Evolutionary conservation across 2,329 filamentous ascomycete genomes (phyloP), one percentile per base, ranked within the genome.

Genomic region (Colletotrichum sp.): DNA sequence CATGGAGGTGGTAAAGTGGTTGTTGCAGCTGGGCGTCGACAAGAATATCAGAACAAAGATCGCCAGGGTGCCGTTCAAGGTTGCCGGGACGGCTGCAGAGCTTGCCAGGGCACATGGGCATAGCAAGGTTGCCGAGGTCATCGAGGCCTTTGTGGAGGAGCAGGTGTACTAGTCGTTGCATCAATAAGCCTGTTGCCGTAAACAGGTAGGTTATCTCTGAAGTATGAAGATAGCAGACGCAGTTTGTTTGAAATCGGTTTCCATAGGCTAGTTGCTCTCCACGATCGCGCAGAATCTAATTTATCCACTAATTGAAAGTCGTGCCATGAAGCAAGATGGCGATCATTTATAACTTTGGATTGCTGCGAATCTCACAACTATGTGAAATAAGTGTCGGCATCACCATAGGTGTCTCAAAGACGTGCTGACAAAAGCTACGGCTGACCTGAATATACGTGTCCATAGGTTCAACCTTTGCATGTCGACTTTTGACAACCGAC

Each of bases 1-100:
- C n/a, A 16, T 39, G 71, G 52, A 60, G 7, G 52, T 61, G 55
- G 70, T 68, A 18, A 59, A 57, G 68, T 60, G 69, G 66, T 43
- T 78, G 34, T 71, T 77, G 16, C 69, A 78, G 59, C 65, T 78
- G 18, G 74, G 77, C 1, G 60, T 71, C 16, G 66, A 77, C n/a
- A 63, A 64, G 61, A 39, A 9, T 18, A 26, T 68, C 61, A 60
- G 4, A 32, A n/a, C 72, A 36, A 75, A 70, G 7, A 48, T 30
- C 21, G 26, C 21, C 3, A 48, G 72, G 26, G 28, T 18, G 18
- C 52, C 69, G 18, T 75, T 73, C 60, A 75, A 72, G 26, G 61
- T 9, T 9, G 21, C 3, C 61, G 72, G 69, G 9, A 75, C 72
- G 7, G 69, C 72, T n/a, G 72, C 72, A 18, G 61, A 75, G 14